phyloP scores from a whole-genome alignment of 2,329 filamentous ascomycete species.

The Ascochyta lentis region DNA sequence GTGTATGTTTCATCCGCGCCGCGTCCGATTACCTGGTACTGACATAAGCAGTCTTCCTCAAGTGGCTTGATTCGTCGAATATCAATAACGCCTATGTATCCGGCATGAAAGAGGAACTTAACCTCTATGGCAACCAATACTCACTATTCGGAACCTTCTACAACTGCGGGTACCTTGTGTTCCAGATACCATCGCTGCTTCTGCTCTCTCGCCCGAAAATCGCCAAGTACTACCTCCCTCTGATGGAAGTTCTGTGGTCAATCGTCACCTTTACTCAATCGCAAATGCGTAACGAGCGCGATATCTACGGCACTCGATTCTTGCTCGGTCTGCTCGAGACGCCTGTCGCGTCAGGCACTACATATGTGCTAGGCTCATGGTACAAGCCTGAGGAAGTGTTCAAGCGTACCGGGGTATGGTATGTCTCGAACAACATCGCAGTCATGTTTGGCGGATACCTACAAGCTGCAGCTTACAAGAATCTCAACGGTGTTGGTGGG shows the following conservation, averaged over 20 bases:
- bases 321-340: conserved; percentile 47
- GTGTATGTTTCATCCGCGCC: conserved; percentile 35
- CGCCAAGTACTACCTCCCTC: conserved; percentile 47
- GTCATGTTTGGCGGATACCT: conserved; percentile 66
- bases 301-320: conserved; percentile 51
- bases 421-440: conserved; percentile 59
- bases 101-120: conserved; percentile 42
- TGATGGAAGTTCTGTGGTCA: conserved; percentile 52
- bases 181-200: conserved; percentile 49
- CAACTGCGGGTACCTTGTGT: conserved; percentile 50
- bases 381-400: conserved; percentile 56
- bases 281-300: conserved; percentile 47
- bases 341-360: conserved; percentile 46
- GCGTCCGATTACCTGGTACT: conserved; percentile 3
- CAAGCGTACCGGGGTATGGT: conserved; percentile 64
- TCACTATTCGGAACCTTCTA: conserved; percentile 55
- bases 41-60: conserved; percentile 43
- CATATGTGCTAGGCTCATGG: conserved; percentile 50
- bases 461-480: conserved; percentile 61
- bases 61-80: conserved; percentile 48
- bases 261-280: conserved; percentile 50
- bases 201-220: conserved; percentile 48
- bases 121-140: conserved; percentile 65
- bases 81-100: conserved; percentile 56
- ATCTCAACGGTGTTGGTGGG: conserved; percentile 56